Evolutionary conservation across 345 rosid species (phyloP).

Genomic region (Eucalyptus lansdowneana): DNA sequence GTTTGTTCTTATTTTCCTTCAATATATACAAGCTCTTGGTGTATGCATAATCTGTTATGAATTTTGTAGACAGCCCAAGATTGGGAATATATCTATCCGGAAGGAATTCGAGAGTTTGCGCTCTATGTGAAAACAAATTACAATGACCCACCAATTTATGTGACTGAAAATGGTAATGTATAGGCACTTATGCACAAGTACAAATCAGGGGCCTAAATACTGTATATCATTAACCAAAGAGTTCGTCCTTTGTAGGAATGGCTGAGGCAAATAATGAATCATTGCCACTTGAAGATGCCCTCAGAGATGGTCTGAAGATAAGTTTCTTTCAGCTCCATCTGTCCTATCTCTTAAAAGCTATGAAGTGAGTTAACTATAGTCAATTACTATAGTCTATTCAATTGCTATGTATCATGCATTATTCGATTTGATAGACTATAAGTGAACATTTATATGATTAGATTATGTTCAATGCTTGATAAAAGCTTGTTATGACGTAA

Average conservation of each 20-base stretch:
- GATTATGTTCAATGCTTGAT: background rate
- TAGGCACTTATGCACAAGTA: background rate
- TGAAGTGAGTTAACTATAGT: background rate
- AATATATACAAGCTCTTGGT: background rate
- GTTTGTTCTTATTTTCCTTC: background rate
- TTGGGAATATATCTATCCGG: slow-evolving; percentile 33
- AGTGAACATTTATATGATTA: background rate
- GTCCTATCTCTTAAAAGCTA: background rate
- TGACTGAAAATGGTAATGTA: slow-evolving; percentile 40
- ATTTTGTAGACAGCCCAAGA: slow-evolving; percentile 15
- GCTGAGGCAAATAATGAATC: background rate
- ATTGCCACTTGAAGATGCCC: background rate
- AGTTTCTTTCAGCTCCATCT: background rate
- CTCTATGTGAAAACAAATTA: slow-evolving; percentile 21
- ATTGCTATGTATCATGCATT: background rate
- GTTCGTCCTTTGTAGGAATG: background rate
- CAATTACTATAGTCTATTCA: background rate
- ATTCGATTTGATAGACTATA: background rate
- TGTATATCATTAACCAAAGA: background rate
- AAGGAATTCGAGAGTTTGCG: slow-evolving; percentile 25
- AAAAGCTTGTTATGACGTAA: background rate
- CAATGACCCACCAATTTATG: slow-evolving; percentile 22
- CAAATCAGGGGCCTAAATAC: background rate
- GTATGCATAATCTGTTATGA: background rate
- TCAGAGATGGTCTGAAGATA: background rate